These are phyloP conservation scores for Dioscorea alata DNA, from an alignment of 106 monocot genomes.

Conservation along the genomic window DNA sequence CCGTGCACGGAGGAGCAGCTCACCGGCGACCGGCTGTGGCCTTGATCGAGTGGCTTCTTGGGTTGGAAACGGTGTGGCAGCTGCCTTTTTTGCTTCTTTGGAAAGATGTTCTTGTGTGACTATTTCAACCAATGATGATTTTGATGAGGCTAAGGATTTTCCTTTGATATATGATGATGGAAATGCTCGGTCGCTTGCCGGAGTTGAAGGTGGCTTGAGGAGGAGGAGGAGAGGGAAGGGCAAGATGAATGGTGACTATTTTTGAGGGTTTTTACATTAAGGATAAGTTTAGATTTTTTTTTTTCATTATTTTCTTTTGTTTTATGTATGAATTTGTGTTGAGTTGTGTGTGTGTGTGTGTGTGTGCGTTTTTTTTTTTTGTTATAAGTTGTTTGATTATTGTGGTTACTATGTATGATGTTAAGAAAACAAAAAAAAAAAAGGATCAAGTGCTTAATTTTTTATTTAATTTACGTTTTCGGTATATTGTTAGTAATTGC, in stretches of 20 bases:
- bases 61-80: constrained; percentile 2
- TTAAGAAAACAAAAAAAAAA: no score
- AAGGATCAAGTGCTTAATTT: no score
- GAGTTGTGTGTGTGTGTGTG: no score
- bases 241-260: background rate
- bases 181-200: background rate
- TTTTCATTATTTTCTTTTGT: no score
- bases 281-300: background rate
- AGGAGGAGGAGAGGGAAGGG: background rate
- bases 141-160: background rate
- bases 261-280: background rate
- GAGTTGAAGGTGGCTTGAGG: background rate
- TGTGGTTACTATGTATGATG: no score
- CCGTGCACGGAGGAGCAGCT: background rate
- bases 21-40: background rate
- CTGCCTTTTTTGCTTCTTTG: constrained; percentile 3
- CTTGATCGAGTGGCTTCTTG: background rate
- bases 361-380: no score
- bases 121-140: background rate
- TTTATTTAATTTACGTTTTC: no score
- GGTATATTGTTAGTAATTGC: no score
- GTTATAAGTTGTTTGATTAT: no score
- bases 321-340: no score
- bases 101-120: constrained; percentile 9
- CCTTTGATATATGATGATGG: background rate